Conservation (phyloP, 441 rosid genomes). For the Aleurites moluccanus region DNA sequence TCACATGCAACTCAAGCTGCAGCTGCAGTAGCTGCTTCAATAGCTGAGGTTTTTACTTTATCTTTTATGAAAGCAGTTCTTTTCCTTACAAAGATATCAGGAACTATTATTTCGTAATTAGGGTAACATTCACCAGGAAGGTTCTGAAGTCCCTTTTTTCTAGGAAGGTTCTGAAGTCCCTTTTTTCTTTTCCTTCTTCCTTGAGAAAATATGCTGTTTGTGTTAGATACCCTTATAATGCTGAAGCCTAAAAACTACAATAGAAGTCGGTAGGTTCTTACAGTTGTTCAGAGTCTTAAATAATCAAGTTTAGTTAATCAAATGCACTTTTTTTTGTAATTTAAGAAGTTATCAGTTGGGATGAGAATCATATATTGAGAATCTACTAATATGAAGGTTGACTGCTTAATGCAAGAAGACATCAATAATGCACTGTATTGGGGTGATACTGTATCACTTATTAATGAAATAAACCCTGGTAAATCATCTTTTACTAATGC, state of each 20-base stretch:
- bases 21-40: slow-evolving; percentile 89
- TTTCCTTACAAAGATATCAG: neutral
- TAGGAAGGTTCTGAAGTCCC: slow-evolving; percentile 6
- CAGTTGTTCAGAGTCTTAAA: neutral
- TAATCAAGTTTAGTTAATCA: neutral
- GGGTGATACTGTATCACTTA: neutral
- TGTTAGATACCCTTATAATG: slow-evolving; percentile 1
- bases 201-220: neutral
- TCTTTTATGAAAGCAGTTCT: neutral
- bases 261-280: neutral
- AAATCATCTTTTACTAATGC: neutral
- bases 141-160: neutral
- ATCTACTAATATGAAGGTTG: neutral
- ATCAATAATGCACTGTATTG: neutral
- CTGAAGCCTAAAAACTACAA: neutral
- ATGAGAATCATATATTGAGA: neutral
- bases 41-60: slow-evolving; percentile 73
- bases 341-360: neutral
- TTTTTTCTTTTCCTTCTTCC: neutral
- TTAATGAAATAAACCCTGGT: neutral
- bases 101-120: neutral
- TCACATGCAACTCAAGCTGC: slow-evolving; percentile 93
- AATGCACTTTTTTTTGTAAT: neutral
- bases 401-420: neutral
- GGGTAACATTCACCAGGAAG: neutral